A percentile compares a stretch with the other conserved stretches of the same genome.
phyloP scores from a whole-genome alignment of 1,284 basidiomycete genomes.

The Cutaneotrichosporon cyanovorans region DNA sequence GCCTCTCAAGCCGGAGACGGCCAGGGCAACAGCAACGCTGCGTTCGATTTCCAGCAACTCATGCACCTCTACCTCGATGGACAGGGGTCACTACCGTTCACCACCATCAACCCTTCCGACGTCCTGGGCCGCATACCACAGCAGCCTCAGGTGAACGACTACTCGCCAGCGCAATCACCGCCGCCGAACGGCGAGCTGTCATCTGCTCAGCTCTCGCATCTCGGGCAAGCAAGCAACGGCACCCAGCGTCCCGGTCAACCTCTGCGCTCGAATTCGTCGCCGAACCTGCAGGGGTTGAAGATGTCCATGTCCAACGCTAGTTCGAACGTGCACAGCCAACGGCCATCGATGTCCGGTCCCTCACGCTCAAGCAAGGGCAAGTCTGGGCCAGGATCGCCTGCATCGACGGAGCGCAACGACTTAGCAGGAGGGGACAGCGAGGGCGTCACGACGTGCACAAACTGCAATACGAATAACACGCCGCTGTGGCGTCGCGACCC shows the following conservation, averaged over 20 bases:
- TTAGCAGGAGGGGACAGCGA: constrained; percentile 49
- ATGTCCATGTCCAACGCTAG: background rate
- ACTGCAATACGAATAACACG: constrained; percentile 92
- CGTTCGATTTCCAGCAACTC: constrained; percentile 45
- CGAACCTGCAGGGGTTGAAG: constrained; percentile 36
- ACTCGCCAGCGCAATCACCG: constrained; percentile 19
- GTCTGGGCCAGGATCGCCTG: constrained; percentile 9
- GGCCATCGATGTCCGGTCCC: background rate
- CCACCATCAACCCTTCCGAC: constrained; percentile 80
- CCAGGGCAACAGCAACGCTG: constrained; percentile 19
- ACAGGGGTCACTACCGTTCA: constrained; percentile 52
- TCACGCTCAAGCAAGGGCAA: background rate
- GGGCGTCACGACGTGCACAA: constrained; percentile 76
- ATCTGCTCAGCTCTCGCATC: no score
- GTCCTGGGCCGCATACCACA: constrained; percentile 49
- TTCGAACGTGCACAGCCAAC: background rate
- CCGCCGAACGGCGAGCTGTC: constrained; percentile 28
- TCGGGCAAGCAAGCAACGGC: background rate
- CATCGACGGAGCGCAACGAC: background rate
- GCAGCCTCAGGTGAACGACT: background rate
- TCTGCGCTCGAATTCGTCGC: constrained; percentile 38
- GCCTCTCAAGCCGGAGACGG: background rate
- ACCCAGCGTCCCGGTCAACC: constrained; percentile 21
- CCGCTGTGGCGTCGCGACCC: constrained; percentile 92
- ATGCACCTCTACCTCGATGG: constrained; percentile 43